Base-by-base conservation (phyloP, 23 red algal species). In the Gracilaria caudata region DNA sequence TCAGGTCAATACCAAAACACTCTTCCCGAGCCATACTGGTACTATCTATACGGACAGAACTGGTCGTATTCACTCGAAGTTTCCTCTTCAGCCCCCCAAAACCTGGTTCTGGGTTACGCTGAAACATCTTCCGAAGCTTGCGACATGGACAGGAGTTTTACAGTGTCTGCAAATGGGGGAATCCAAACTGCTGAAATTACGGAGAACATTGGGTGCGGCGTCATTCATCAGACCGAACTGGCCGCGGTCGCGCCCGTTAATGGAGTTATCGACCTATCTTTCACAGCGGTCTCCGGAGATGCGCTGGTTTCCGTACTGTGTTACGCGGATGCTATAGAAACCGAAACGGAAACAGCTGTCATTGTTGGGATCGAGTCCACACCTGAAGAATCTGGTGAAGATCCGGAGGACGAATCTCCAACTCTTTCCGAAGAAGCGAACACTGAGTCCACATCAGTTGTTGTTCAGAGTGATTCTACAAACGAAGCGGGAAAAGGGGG, bases 271-370 rank as follows among this genome's bases (percentile, higher is more conserved):
- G 85, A 89, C n/a, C 30, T 89, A 5, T 59, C 85, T 13, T 78
- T 89, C 56, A 44, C 49, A 19, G 64, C 85, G 4, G 26, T 60
- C 7, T 77, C 85, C 7, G 72, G 72, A 49, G 55, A 79, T 24
- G 68, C 85, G n/a, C 40, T 89, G 73, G 9, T 89, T 59, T 89
- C 85, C 29, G 71, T 89, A 0, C 3, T 89, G n/a, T 89, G 85
- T 54, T 89, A 74, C 54, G 44, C 68, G 10, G 85, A 89, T 89
- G 85, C 45, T 60, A 17, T 12, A 6, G 35, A 51, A 24, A 39
- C 83, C 26, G 35, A 60, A 20, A 59, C 64, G 11, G 14, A 14
- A 47, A 19, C 28, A 39, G 16, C 80, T 47, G 30, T 34, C 0
- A 32, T 49, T 33, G 51, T 49, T 47, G 23, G 20, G 23, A 32